Base-by-base conservation (phyloP, 192 early-diverging fungal species). In the Ambispora gerdemannii region DNA sequence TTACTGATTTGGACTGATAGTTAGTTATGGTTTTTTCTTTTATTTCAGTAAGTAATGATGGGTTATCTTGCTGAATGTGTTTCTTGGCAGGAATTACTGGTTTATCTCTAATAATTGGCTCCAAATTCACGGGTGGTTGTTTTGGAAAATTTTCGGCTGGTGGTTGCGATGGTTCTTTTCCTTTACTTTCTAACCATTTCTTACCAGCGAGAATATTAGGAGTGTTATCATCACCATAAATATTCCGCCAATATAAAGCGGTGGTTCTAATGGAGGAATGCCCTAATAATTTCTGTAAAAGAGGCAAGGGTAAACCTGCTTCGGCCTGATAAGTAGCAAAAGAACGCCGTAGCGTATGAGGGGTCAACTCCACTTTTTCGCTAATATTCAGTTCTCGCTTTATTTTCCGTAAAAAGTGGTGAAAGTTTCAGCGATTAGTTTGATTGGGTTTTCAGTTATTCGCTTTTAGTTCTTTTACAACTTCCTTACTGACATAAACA, bases 311-410 rank as follows among this genome's bases (percentile, higher is more conserved):
- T 4, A 58, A 4, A 3, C 55, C 55, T 3, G 55, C 1, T 58
- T 58, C 55, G 2, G 55, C 55, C 2, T 58, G 55, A 3, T 58
- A 58, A 58, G 55, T 58, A 24, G 55, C 55, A 58, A 4, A 58
- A 24, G 55, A 0, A n/a, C 6, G 55, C n/a, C 55, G 55, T 0
- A 58, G 55, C 19, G 55, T 58, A 3, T 58, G 55, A 11, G 55
- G 55, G 27, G 55, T 58, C 10, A 58, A 3, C 27, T 58, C 55
- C 1, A 3, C 3, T 1, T 4, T 24, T n/a, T 11, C 1, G 1
- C 17, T 11, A 24, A 58, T 58, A 3, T 4, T 4, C 6, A 58
- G 27, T 4, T 58, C 55, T n/a, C 55, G 1, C 6, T 58, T n/a
- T n/a, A n/a, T n/a, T n/a, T n/a, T n/a, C n/a, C n/a, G n/a, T n/a